A percentile compares a stretch with the other conserved stretches of the same genome.
phyloP scores from a whole-genome alignment of 1,284 basidiomycete species.

The Trichosporon inkin region DNA sequence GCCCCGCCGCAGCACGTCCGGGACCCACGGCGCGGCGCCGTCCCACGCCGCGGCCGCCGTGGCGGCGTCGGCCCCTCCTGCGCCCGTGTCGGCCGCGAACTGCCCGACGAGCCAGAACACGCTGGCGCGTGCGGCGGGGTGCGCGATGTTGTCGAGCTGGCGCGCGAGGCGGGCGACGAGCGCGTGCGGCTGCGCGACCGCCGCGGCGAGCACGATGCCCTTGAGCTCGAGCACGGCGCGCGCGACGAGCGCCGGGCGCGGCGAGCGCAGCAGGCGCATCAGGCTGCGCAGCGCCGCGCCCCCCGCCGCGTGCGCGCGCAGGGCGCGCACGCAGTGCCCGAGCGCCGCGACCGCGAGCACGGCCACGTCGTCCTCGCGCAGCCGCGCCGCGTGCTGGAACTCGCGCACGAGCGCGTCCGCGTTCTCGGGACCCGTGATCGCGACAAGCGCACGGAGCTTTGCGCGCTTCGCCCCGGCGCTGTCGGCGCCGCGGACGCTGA shows the following conservation, averaged over 20 bases:
- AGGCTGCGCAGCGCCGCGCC: slow-evolving; percentile 70
- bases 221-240: slow-evolving; percentile 79
- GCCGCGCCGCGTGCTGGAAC: slow-evolving; percentile 75
- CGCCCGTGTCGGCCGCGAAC: slow-evolving; percentile 55
- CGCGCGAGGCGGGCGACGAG: slow-evolving; percentile 72
- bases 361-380: slow-evolving; percentile 65
- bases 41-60: slow-evolving; percentile 36
- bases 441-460: slow-evolving; percentile 68
- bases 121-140: slow-evolving; percentile 73
- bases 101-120: slow-evolving; percentile 88
- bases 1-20: slow-evolving; percentile 73
- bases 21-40: slow-evolving; percentile 66
- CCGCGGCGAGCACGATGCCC: slow-evolving; percentile 62
- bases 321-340: slow-evolving; percentile 63
- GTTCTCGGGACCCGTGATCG: slow-evolving; percentile 63
- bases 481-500: slow-evolving; percentile 68
- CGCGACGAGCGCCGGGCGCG: slow-evolving; percentile 68
- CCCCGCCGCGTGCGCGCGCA: slow-evolving; percentile 62
- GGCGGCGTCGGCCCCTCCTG: not conserved
- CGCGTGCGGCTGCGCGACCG: slow-evolving; percentile 52
- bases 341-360: slow-evolving; percentile 69
- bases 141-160: slow-evolving; percentile 69
- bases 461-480: slow-evolving; percentile 61
- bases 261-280: slow-evolving; percentile 64
- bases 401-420: slow-evolving; percentile 68